These are phyloP conservation scores for Podospora pseudoanserina DNA, from an alignment of 495 filamentous ascomycete species.

Conservation along the genomic window DNA sequence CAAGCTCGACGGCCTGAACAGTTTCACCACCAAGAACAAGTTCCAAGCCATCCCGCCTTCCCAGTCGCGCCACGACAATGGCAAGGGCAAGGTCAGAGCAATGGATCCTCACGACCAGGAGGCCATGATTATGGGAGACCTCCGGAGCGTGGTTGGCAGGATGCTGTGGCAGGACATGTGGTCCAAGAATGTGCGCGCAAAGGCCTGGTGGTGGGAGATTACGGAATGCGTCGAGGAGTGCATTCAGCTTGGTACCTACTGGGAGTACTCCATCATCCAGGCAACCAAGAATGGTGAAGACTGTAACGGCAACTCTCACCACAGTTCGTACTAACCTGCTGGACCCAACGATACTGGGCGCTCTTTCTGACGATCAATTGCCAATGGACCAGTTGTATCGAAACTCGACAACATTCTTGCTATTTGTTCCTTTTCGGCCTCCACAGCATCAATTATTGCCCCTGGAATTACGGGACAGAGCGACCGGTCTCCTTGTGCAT, in stretches of 20 bases:
- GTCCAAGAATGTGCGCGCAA: conserved; percentile 42
- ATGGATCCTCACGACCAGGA: conserved; percentile 8
- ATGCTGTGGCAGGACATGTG: conserved; percentile 47
- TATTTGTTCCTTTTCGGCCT: too few species aligned
- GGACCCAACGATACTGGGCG: neutral
- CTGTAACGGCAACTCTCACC: neutral
- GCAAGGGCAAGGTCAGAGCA: neutral
- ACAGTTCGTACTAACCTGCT: neutral
- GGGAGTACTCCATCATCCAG: conserved; percentile 46
- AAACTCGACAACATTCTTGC: too few species aligned
- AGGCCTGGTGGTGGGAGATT: conserved; percentile 53
- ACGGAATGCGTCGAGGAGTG: conserved; percentile 46
- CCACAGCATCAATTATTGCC: too few species aligned
- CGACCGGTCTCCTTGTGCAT: too few species aligned
- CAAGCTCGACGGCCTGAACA: conserved; percentile 33
- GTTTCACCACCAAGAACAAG: conserved; percentile 33
- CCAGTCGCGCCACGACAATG: conserved; percentile 15
- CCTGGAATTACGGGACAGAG: too few species aligned
- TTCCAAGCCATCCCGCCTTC: conserved; percentile 31
- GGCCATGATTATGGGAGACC: conserved; percentile 25
- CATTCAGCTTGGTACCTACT: conserved; percentile 41
- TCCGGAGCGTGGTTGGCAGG: conserved; percentile 37
- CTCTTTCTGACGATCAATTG: neutral
- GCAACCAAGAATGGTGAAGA: conserved; percentile 35
- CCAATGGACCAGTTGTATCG: too few species aligned